Conservation (phyloP, 2,329 filamentous ascomycete genomes). For the Cercospora zeina region DNA sequence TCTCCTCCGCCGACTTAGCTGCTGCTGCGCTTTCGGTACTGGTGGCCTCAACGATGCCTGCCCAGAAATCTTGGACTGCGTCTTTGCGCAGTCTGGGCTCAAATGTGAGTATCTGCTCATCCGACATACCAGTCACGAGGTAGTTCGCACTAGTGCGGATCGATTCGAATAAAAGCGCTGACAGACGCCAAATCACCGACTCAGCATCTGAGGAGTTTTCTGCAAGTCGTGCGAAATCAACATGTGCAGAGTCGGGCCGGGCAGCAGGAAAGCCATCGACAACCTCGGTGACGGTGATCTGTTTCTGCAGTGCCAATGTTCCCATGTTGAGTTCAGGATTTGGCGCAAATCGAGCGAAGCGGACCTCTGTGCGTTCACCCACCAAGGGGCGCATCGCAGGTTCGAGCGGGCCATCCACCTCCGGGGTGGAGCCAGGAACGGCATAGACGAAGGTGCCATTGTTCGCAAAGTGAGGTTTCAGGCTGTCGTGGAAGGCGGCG, state of each 20-base stretch:
- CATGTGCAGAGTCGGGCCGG: constrained; percentile 52
- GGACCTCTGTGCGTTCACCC: constrained; percentile 64
- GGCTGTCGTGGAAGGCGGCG: constrained; percentile 67
- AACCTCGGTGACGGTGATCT: constrained; percentile 47
- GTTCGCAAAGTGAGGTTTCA: constrained; percentile 78
- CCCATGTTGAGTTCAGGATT: constrained; percentile 43
- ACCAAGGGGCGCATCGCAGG: constrained; percentile 60
- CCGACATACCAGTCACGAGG: constrained; percentile 43
- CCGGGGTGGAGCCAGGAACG: constrained; percentile 47
- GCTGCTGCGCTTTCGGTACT: constrained; percentile 54
- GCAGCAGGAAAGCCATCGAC: constrained; percentile 51
- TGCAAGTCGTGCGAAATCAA: constrained; percentile 54
- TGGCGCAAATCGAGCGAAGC: constrained; percentile 63
- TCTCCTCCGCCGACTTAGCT: constrained; percentile 71
- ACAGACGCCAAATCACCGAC: constrained; percentile 78
- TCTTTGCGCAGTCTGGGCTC: constrained; percentile 52
- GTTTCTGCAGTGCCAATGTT: constrained; percentile 29
- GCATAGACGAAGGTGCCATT: constrained; percentile 71
- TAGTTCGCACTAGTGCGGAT: constrained; percentile 39
- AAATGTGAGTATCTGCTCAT: constrained; percentile 47
- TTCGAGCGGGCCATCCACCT: constrained; percentile 53
- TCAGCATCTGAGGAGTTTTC: constrained; percentile 53
- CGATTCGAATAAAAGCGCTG: constrained; percentile 84
- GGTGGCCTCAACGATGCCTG: constrained; percentile 44
- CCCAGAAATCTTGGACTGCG: constrained; percentile 68